phyloP scores from a whole-genome alignment of 75 land plant species.

The Picea glauca region DNA sequence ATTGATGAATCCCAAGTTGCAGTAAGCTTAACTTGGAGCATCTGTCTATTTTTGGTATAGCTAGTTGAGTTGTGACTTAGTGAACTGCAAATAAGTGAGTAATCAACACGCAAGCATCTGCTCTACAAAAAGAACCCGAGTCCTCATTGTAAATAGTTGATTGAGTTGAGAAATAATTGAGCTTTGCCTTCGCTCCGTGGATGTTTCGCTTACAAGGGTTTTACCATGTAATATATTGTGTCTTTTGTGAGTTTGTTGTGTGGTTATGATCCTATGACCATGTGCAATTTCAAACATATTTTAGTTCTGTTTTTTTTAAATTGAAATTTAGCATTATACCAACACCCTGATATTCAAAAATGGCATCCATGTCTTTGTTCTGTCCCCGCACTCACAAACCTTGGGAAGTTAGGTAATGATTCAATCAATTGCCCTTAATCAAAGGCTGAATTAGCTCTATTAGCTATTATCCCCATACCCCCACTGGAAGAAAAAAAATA shows the following conservation, averaged over 20 bases:
- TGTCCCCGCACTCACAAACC: too few species aligned
- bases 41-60: neutral
- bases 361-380: too few species aligned
- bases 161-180: neutral
- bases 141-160: neutral
- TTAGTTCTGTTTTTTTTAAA: too few species aligned
- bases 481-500: too few species aligned
- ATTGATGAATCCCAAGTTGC: neutral
- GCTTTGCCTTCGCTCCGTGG: neutral
- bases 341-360: too few species aligned
- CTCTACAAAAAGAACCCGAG: neutral
- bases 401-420: too few species aligned
- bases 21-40: neutral
- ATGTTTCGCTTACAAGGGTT: neutral
- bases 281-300: too few species aligned
- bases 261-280: neutral
- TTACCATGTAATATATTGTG: neutral
- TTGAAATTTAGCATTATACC: too few species aligned
- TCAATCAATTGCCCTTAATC: too few species aligned
- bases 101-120: neutral
- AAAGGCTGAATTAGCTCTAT: too few species aligned
- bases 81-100: neutral
- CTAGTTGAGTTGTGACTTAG: neutral
- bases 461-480: too few species aligned
- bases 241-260: neutral